A percentile compares a stretch with the other conserved stretches of the same genome.
These are phyloP conservation scores for Beauveria varroae DNA, from an alignment of 2,329 filamentous ascomycete genomes.

Conservation along the genomic window DNA sequence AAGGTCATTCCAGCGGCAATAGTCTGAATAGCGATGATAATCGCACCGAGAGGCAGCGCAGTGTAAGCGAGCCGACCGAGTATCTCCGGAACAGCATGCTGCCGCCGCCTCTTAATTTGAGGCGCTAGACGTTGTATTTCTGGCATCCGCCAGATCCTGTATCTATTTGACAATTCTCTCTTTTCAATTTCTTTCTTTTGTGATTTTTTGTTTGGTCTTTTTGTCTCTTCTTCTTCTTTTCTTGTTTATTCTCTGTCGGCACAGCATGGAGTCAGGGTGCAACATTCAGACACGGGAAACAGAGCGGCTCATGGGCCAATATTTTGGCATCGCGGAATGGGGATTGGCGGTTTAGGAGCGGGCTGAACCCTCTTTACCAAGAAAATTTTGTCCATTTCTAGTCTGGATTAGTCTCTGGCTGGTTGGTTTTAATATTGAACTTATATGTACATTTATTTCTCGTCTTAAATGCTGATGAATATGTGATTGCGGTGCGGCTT, in stretches of 20 bases:
- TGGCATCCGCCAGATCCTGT: neutral
- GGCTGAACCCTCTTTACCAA: neutral
- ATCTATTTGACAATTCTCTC: neutral
- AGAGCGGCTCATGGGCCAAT: neutral
- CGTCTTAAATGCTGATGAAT: neutral
- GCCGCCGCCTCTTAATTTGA: constrained; percentile 26
- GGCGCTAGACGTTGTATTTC: constrained; percentile 16
- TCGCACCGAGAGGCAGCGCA: constrained; percentile 51
- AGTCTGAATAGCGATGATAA: constrained; percentile 29
- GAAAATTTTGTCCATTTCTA: neutral
- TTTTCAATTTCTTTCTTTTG: neutral
- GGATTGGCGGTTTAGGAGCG: too few species aligned
- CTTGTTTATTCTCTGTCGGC: constrained; percentile 6
- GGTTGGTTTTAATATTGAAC: neutral
- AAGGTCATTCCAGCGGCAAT: constrained; percentile 33
- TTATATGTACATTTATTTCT: neutral
- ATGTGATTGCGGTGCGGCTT: neutral
- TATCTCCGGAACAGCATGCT: constrained; percentile 24
- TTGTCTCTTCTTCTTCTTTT: neutral
- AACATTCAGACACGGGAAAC: neutral
- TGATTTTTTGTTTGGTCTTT: neutral
- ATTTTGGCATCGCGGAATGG: neutral
- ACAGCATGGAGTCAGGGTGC: constrained; percentile 10
- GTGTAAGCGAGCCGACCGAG: constrained; percentile 37
- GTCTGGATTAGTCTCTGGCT: neutral